Conservation (phyloP, 345 rosid species). For the Draba incana region DNA sequence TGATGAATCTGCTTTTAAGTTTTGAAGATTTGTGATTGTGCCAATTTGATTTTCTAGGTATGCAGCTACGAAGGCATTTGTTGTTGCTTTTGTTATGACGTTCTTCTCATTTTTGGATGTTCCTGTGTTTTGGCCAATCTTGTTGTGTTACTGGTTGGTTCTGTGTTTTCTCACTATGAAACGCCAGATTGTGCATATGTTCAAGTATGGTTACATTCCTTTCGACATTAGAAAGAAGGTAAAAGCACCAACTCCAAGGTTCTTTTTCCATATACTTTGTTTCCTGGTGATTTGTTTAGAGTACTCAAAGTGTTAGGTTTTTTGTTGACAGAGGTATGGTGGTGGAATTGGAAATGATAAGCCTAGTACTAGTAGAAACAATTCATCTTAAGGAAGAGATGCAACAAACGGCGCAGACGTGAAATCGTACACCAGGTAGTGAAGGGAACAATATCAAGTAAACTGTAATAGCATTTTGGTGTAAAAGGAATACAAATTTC, state of each 20-base stretch:
- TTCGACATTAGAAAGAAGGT: constrained; percentile 65
- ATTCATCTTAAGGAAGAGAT: constrained; percentile 19
- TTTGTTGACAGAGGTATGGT: constrained; percentile 43
- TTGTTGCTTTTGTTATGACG: constrained; percentile 73
- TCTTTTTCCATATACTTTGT: too few relatives aligned
- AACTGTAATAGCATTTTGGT: constrained; percentile 13
- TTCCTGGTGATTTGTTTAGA: not conserved
- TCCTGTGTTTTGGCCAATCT: constrained; percentile 89
- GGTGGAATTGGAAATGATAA: constrained; percentile 30
- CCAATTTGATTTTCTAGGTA: constrained; percentile 52
- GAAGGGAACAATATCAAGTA: not conserved
- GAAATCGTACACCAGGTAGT: constrained; percentile 9
- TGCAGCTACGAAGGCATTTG: constrained; percentile 72
- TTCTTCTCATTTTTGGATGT: constrained; percentile 76
- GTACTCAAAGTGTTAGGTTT: constrained; percentile 7
- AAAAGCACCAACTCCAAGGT: not conserved
- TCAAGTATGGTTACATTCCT: constrained; percentile 67
- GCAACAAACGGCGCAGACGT: constrained; percentile 10
- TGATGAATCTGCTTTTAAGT: too few relatives aligned
- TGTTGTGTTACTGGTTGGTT: constrained; percentile 74
- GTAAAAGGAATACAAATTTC: not conserved
- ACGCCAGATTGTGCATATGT: constrained; percentile 69
- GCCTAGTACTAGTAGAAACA: constrained; percentile 41
- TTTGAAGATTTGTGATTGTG: not conserved
- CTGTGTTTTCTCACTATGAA: constrained; percentile 74